These are phyloP conservation scores for Ustilago loliicola DNA, from an alignment of 1,284 basidiomycete species.

Conservation along the genomic window DNA sequence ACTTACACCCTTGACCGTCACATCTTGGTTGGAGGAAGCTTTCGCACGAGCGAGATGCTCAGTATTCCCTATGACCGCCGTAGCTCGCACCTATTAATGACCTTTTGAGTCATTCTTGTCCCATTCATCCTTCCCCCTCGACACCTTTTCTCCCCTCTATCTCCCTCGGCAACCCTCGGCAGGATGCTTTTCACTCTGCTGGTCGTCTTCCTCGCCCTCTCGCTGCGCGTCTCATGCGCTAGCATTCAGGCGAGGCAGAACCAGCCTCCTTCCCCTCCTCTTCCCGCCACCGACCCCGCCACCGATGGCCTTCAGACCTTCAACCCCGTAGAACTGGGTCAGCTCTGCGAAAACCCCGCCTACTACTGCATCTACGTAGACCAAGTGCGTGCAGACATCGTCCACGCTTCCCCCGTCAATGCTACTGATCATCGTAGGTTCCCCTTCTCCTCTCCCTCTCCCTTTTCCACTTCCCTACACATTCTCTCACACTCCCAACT, in stretches of 20 bases:
- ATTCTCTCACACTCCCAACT: not conserved
- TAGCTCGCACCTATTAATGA: not conserved
- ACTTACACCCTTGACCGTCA: no score
- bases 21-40: no score
- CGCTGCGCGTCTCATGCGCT: slow-evolving; percentile 6
- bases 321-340: slow-evolving; percentile 14
- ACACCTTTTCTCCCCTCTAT: not conserved
- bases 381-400: slow-evolving; percentile 18
- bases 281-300: not conserved
- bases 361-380: slow-evolving; percentile 51
- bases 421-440: slow-evolving; percentile 42
- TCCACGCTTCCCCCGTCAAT: slow-evolving; percentile 13
- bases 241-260: not conserved
- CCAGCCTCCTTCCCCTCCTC: not conserved
- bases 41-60: no score
- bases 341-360: slow-evolving; percentile 11
- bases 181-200: slow-evolving; percentile 6
- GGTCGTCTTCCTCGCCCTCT: not conserved
- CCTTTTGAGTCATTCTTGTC: not conserved
- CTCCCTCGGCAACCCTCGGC: not conserved
- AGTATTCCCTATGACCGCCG: no score
- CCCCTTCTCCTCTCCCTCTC: not conserved
- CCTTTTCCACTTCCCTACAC: not conserved
- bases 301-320: not conserved
- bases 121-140: not conserved